These are phyloP conservation scores for Diplodia corticola DNA, from an alignment of 2,329 filamentous ascomycete genomes.

Conservation along the genomic window DNA sequence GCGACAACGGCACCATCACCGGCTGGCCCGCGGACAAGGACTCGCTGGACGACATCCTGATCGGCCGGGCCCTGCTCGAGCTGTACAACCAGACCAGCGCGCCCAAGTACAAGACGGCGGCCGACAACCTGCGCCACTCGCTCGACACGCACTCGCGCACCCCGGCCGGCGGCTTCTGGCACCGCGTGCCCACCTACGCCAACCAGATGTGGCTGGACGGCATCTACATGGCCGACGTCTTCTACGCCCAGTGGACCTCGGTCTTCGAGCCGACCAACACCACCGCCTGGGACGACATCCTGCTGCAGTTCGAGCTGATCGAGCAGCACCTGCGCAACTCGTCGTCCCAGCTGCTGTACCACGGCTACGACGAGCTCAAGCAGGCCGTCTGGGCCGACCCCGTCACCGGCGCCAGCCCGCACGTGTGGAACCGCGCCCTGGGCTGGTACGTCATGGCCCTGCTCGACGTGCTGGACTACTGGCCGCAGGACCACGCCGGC, in stretches of 20 bases:
- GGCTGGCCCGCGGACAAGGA: slow-evolving; percentile 29
- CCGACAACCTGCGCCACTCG: slow-evolving; percentile 48
- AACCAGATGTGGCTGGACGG: slow-evolving; percentile 53
- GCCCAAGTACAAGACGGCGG: slow-evolving; percentile 52
- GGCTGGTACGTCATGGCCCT: slow-evolving; percentile 43
- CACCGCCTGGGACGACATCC: slow-evolving; percentile 48
- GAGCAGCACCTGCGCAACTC: slow-evolving; percentile 39
- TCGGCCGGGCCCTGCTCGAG: slow-evolving; percentile 55
- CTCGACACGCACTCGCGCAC: slow-evolving; percentile 54
- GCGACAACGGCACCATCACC: slow-evolving; percentile 45
- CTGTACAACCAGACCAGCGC: slow-evolving; percentile 49
- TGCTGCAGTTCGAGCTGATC: slow-evolving; percentile 39
- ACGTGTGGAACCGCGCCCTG: slow-evolving; percentile 41
- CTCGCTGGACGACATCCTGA: slow-evolving; percentile 52
- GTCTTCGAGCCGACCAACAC: slow-evolving; percentile 41
- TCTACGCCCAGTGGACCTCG: slow-evolving; percentile 42
- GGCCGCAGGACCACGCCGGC: slow-evolving; percentile 43
- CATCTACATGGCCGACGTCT: slow-evolving; percentile 45
- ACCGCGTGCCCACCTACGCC: slow-evolving; percentile 30
- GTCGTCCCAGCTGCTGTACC: slow-evolving; percentile 35
- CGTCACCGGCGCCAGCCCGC: slow-evolving; percentile 37
- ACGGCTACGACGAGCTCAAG: slow-evolving; percentile 40
- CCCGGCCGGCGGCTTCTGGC: slow-evolving; percentile 56
- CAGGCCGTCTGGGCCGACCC: slow-evolving; percentile 39
- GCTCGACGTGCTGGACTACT: slow-evolving; percentile 52